A percentile compares a stretch with the other conserved stretches of the same genome.
Evolutionary conservation across 2,329 filamentous ascomycete species (phyloP).

Genomic region (Calonectria pteridis): DNA sequence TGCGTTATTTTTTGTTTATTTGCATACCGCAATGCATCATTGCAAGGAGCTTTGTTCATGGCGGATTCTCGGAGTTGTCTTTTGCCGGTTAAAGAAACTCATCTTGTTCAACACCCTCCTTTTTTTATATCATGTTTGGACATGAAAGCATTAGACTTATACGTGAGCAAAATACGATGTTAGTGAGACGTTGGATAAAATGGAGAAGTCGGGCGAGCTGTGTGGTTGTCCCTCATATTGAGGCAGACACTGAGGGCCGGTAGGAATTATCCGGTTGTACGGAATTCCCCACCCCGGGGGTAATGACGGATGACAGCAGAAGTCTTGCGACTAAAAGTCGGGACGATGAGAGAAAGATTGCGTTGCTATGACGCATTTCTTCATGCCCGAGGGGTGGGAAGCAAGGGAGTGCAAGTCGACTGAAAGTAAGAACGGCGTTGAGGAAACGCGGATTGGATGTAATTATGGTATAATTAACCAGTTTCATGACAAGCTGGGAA

Average conservation of each 20-base stretch:
- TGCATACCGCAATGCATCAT: conserved; percentile 31
- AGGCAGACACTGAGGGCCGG: background rate
- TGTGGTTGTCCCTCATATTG: background rate
- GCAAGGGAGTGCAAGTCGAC: background rate
- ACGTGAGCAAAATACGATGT: conserved; percentile 16
- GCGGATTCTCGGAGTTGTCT: conserved; percentile 31
- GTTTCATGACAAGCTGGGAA: conserved; percentile 22
- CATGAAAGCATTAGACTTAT: conserved; percentile 26
- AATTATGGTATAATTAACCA: conserved; percentile 41
- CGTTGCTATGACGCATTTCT: background rate
- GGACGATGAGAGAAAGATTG: background rate
- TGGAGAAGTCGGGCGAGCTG: background rate
- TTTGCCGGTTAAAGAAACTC: conserved; percentile 26
- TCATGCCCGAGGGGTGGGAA: conserved; percentile 13
- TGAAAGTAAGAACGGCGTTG: conserved; percentile 26
- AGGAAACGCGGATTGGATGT: conserved; percentile 32
- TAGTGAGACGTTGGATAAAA: conserved; percentile 17
- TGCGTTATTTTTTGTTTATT: conserved; percentile 31
- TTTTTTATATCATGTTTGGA: conserved; percentile 22
- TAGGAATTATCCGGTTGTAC: background rate
- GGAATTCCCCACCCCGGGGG: background rate
- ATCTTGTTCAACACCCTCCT: conserved; percentile 24
- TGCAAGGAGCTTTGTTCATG: conserved; percentile 21
- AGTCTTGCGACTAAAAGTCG: background rate
- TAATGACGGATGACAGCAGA: background rate